These are phyloP conservation scores for Sugiyamaella americana DNA, from an alignment of 805 yeast genomes.

Conservation along the genomic window DNA sequence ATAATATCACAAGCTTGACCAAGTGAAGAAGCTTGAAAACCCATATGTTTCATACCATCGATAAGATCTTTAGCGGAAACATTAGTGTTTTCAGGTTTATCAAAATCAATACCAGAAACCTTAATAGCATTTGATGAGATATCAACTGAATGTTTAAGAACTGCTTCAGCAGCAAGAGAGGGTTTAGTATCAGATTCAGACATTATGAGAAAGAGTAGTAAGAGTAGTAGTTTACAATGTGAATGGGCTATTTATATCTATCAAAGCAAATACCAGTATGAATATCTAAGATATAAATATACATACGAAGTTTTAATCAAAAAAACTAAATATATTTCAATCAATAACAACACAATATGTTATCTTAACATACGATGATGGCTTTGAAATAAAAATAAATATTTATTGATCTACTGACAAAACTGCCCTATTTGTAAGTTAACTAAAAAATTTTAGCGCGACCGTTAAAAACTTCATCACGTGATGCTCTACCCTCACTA, in stretches of 20 bases:
- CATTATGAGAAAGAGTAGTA: no score
- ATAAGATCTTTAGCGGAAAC: conserved; percentile 76
- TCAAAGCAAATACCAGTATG: conserved; percentile 4
- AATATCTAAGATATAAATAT: conserved; percentile 4
- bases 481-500: no score
- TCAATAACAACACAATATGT: no score
- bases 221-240: not conserved
- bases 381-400: no score
- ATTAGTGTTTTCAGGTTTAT: conserved; percentile 66
- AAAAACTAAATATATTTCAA: no score
- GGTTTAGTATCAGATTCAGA: conserved; percentile 37
- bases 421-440: no score
- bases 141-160: conserved; percentile 76
- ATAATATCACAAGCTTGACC: conserved; percentile 89
- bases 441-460: no score
- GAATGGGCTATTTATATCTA: conserved; percentile 7
- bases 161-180: conserved; percentile 81
- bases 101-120: conserved; percentile 87
- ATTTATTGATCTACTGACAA: no score
- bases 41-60: conserved; percentile 86
- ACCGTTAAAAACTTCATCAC: no score
- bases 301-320: conserved; percentile 1
- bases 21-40: conserved; percentile 89
- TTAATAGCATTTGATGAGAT: conserved; percentile 73
- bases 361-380: no score